These are phyloP conservation scores for Lagenidium sp. DNA, from an alignment of 352 stramenopile species.

Conservation along the genomic window DNA sequence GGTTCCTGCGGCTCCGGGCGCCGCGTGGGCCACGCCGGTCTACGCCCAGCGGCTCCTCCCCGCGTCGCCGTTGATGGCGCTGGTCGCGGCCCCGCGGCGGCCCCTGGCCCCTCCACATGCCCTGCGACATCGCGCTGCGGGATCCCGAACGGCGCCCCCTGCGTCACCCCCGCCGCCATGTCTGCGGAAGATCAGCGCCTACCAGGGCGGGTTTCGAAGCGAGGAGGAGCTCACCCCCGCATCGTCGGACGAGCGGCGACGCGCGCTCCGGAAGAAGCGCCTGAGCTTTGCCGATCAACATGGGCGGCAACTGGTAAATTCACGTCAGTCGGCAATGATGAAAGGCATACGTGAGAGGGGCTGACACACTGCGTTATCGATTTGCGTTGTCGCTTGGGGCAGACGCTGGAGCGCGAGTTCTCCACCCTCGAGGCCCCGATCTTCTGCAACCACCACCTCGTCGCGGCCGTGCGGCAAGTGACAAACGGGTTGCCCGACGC, in stretches of 20 bases:
- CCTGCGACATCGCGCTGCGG: background rate
- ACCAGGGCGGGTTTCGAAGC: constrained; percentile 18
- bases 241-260: constrained; percentile 9
- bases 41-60: too few species aligned
- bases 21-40: too few species aligned
- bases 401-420: constrained; percentile 22
- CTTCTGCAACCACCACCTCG: constrained; percentile 21
- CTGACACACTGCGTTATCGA: too few species aligned
- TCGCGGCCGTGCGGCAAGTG: background rate
- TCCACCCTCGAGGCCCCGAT: constrained; percentile 21
- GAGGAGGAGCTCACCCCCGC: constrained; percentile 1
- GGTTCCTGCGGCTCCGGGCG: too few species aligned
- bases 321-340: too few species aligned
- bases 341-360: too few species aligned
- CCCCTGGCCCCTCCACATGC: constrained; percentile 4
- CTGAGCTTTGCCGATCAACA: constrained; percentile 54
- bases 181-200: constrained; percentile 44
- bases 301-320: constrained; percentile 34
- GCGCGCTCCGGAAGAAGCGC: constrained; percentile 19
- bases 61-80: too few species aligned
- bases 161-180: constrained; percentile 13
- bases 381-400: too few species aligned
- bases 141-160: constrained; percentile 4
- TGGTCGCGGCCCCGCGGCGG: too few species aligned
- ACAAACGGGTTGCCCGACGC: background rate